A percentile compares a stretch with the other conserved stretches of the same genome.
Conservation (phyloP, 2,329 filamentous ascomycete genomes). For the Colletotrichum aenigma region DNA sequence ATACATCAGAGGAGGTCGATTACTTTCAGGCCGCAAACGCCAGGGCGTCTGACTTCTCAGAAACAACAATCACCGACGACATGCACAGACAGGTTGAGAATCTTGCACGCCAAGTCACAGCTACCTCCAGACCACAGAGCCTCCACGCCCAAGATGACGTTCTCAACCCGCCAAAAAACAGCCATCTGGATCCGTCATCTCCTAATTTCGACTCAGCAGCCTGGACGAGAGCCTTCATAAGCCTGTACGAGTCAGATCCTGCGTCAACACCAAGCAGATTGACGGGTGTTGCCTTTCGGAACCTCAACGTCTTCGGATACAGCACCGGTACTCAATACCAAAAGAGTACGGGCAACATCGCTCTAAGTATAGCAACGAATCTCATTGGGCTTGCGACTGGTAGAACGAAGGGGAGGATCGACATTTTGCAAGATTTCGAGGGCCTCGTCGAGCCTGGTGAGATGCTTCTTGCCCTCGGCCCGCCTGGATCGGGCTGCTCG, state of each 20-base stretch:
- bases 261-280: constrained; percentile 25
- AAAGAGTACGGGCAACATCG: constrained; percentile 25
- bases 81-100: background rate
- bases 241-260: constrained; percentile 27
- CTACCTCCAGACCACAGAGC: background rate
- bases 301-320: constrained; percentile 31
- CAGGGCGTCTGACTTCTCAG: background rate
- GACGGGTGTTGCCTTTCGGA: constrained; percentile 30
- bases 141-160: background rate
- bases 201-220: constrained; percentile 27
- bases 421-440: constrained; percentile 31
- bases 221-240: constrained; percentile 30
- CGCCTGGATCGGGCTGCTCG: constrained; percentile 63
- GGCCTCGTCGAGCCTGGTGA: constrained; percentile 46
- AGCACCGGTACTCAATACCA: constrained; percentile 27
- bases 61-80: background rate
- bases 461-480: constrained; percentile 64
- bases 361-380: constrained; percentile 21
- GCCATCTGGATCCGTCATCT: constrained; percentile 27
- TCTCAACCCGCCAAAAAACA: constrained; percentile 13
- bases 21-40: background rate
- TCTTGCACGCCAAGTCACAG: constrained; percentile 12
- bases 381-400: background rate
- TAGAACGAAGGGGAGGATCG: constrained; percentile 18
- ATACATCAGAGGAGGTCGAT: background rate